These are phyloP conservation scores for Ogataea paraovalis DNA, from an alignment of 805 yeast species.

Conservation along the genomic window DNA sequence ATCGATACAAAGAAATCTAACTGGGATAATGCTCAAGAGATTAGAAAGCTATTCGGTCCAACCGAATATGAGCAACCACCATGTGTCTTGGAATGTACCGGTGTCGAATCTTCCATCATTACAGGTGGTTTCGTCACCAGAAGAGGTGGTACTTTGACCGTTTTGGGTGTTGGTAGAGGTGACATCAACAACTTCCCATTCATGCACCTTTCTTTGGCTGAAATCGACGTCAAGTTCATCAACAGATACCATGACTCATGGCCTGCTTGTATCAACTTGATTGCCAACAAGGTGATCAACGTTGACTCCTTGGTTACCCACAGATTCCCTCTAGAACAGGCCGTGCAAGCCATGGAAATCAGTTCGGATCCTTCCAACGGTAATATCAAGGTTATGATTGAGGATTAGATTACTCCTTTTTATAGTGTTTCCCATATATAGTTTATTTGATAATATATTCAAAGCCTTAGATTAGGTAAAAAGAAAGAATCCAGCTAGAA, in stretches of 20 bases:
- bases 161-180: slow-evolving; percentile 51
- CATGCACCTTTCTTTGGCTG: slow-evolving; percentile 51
- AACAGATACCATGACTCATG: slow-evolving; percentile 54
- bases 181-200: slow-evolving; percentile 46
- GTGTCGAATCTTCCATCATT: slow-evolving; percentile 45
- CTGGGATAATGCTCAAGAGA: slow-evolving; percentile 37
- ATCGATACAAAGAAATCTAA: slow-evolving; percentile 31
- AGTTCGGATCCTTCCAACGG: slow-evolving; percentile 39
- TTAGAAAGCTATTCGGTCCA: slow-evolving; percentile 34
- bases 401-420: slow-evolving; percentile 33
- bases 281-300: slow-evolving; percentile 40
- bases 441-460: not conserved
- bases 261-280: slow-evolving; percentile 51
- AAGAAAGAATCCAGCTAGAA: too few relatives aligned
- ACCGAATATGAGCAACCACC: slow-evolving; percentile 38
- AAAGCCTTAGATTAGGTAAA: not conserved
- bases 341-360: slow-evolving; percentile 42
- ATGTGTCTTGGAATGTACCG: slow-evolving; percentile 51
- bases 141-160: slow-evolving; percentile 43
- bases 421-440: not conserved
- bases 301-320: slow-evolving; percentile 48
- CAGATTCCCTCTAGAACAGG: slow-evolving; percentile 42
- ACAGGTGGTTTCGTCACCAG: slow-evolving; percentile 43
- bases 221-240: slow-evolving; percentile 46
- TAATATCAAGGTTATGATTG: slow-evolving; percentile 45